Conservation (phyloP, 805 yeast genomes). For the Nakazawaea wickerhamii region DNA sequence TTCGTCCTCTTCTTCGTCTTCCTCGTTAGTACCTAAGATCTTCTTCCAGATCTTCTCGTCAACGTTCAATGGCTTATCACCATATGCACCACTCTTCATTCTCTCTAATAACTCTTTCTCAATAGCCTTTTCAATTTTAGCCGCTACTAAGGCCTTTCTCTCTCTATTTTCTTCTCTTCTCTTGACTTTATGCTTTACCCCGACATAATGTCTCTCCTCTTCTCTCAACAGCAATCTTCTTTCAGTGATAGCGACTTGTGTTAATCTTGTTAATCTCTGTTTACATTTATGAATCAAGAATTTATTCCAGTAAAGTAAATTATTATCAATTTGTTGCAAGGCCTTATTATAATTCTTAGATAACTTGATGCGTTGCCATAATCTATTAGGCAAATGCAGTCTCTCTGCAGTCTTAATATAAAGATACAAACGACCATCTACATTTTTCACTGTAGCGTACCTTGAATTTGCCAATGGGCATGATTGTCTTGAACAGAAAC, state of each 20-base stretch:
- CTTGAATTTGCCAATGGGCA: slow-evolving; percentile 94
- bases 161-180: slow-evolving; percentile 93
- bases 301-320: slow-evolving; percentile 88
- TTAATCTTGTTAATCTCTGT: slow-evolving; percentile 88
- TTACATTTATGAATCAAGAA: slow-evolving; percentile 89
- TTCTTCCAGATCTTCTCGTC: slow-evolving; percentile 95
- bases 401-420: slow-evolving; percentile 98
- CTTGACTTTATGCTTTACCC: slow-evolving; percentile 88
- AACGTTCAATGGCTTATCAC: slow-evolving; percentile 95
- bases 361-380: slow-evolving; percentile 92
- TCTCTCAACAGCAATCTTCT: slow-evolving; percentile 86
- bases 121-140: slow-evolving; percentile 92
- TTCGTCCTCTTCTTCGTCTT: slow-evolving; percentile 40
- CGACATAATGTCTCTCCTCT: slow-evolving; percentile 90
- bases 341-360: slow-evolving; percentile 89
- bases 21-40: slow-evolving; percentile 67
- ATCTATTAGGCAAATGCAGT: slow-evolving; percentile 86
- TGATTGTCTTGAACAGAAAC: slow-evolving; percentile 86
- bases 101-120: slow-evolving; percentile 93
- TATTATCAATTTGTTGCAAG: slow-evolving; percentile 79
- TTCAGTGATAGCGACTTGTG: slow-evolving; percentile 93
- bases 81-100: slow-evolving; percentile 96
- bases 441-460: slow-evolving; percentile 79
- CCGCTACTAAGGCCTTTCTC: slow-evolving; percentile 94
- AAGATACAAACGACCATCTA: slow-evolving; percentile 73